Evolutionary conservation across 2,329 filamentous ascomycete genomes (phyloP).

Genomic region (Biscogniauxia mediterranea): DNA sequence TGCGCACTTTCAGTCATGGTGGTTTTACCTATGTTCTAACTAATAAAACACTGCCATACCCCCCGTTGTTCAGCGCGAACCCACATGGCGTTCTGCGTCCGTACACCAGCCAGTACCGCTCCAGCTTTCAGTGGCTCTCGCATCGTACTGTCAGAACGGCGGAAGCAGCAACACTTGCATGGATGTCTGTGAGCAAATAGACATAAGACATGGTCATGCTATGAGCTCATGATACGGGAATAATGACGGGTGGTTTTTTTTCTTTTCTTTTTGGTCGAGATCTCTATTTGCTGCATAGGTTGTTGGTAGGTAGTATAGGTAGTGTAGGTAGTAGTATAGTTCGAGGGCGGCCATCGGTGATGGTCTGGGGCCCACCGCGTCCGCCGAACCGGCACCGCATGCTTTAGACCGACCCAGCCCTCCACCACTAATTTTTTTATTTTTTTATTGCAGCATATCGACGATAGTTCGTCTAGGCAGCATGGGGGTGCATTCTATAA

Average conservation of each 20-base stretch:
- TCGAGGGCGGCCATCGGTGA: not conserved
- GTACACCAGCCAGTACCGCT: not conserved
- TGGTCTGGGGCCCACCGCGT: not conserved
- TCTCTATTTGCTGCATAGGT: no score
- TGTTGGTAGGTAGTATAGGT: no score
- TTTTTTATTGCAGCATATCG: not conserved
- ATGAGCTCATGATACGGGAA: not conserved
- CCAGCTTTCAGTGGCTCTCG: not conserved
- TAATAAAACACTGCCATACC: not conserved
- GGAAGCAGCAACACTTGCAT: not conserved
- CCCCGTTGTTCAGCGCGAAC: not conserved
- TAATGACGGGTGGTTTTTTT: not conserved
- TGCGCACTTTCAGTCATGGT: not conserved
- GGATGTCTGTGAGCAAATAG: no score
- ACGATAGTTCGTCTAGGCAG: not conserved
- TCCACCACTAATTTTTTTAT: not conserved
- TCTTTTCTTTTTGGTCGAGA: no score
- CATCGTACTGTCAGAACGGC: not conserved
- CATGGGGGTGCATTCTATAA: not conserved
- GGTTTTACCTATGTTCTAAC: not conserved
- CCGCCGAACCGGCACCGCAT: not conserved
- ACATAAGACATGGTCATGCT: not conserved
- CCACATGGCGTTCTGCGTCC: not conserved
- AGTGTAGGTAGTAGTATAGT: no score
- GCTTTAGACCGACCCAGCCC: no score